Evolutionary conservation across 768 basidiomycete species (phyloP).

Genomic region (Cubamyces lactineus): DNA sequence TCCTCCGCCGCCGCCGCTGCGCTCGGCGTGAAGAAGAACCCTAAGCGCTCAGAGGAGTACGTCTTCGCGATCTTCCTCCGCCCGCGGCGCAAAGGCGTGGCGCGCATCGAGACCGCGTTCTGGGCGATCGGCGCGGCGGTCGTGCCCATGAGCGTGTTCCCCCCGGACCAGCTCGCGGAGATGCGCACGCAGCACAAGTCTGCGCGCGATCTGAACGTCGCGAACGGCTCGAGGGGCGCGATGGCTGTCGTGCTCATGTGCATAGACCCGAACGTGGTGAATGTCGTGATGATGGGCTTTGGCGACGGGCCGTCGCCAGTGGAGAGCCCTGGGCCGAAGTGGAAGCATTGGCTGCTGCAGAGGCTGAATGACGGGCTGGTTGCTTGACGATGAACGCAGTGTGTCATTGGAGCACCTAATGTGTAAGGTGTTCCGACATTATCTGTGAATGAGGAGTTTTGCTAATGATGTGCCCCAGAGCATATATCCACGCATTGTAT

Average conservation of each 20-base stretch:
- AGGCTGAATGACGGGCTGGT: slow-evolving; percentile 9
- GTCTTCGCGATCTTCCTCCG: slow-evolving; percentile 22
- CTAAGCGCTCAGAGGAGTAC: slow-evolving; percentile 8
- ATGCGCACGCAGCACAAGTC: slow-evolving; percentile 22
- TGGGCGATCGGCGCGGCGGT: slow-evolving; percentile 20
- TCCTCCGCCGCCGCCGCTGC: slow-evolving; percentile 22
- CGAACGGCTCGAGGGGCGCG: slow-evolving; percentile 14
- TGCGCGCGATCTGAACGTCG: slow-evolving; percentile 9
- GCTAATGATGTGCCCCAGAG: too few species aligned
- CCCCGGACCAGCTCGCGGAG: slow-evolving; percentile 18
- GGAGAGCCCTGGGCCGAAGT: slow-evolving; percentile 8
- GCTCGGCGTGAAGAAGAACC: slow-evolving; percentile 19
- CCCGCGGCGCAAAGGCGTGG: slow-evolving; percentile 11
- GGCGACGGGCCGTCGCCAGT: slow-evolving; percentile 5
- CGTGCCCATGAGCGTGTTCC: slow-evolving; percentile 17
- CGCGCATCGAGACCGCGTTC: slow-evolving; percentile 23
- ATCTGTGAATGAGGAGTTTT: too few species aligned
- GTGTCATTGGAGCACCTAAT: too few species aligned
- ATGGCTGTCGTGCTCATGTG: slow-evolving; percentile 20
- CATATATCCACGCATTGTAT: too few species aligned
- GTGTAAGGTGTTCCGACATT: too few species aligned
- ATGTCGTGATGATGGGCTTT: slow-evolving; percentile 23
- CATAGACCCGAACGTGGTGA: slow-evolving; percentile 15
- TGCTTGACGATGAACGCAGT: too few species aligned
- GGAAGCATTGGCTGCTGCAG: slow-evolving; percentile 17